Base-by-base conservation (phyloP, 257 asterid species). In the Echium plantagineum region DNA sequence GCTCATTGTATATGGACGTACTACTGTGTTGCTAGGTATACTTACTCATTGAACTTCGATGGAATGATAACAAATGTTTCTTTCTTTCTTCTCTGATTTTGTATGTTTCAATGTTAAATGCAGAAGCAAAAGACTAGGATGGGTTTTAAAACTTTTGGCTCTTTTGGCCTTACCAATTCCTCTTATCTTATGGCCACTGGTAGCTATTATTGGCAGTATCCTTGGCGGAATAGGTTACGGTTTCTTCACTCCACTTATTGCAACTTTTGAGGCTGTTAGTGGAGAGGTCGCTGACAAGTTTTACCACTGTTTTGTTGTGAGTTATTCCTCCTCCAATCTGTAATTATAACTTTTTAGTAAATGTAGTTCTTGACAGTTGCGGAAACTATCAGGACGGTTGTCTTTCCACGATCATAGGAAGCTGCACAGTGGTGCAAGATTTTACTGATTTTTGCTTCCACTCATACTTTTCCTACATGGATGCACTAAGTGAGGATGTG, bases 391-490 rank as follows among this genome's bases (percentile, higher is more conserved):
- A 87, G 96, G 96, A 90, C 67, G 97, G 97, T 48, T 81, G 81
- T 66, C 21, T 59, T 61, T 72, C 96, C 30, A 85, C 95, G 49
- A 65, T 85, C 38, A 77, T 75, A 70, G 72, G 85, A 71, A 78
- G 95, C 74, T 80, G 86, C 66, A 90, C 87, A 0, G 86, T 74
- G 19, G 96, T 87, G 12, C 73, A 82, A 22, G 95, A 90, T 69
- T 85, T 90, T 16, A 85, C 85, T 0, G 97, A 90, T 77, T 83
- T 90, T 69, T 90, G 97, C 78, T 90, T 85, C 78, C 95, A 90
- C 60, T 87, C 96, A 9, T 90, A 90, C 72, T 85, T 87, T 80
- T 85, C 96, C 70, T 90, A 66, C 77, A 90, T 90, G 96, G 91
- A 90, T 66, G 96, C 87, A 67, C 78, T 90, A 26, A 68, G 80